Evolutionary conservation across 2,329 filamentous ascomycete species (phyloP), one percentile per base, ranked within the genome.

Genomic region (Fusarium sp.): DNA sequence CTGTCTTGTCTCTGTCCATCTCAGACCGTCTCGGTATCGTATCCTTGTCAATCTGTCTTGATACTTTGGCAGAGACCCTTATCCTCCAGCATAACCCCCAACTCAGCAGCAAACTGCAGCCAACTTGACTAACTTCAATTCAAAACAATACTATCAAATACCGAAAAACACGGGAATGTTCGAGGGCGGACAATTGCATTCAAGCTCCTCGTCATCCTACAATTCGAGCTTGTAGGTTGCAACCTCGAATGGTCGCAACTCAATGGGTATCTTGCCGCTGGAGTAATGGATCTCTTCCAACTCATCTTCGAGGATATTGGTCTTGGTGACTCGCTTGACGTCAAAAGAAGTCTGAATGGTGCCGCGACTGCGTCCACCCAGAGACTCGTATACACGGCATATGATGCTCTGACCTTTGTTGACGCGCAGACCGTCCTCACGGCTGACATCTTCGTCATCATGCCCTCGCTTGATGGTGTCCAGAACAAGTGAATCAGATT

Each of bases 401-500:
- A 99, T 92, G 56, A 98, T 88, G 81, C 94, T 97, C 82, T 90
- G 90, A 0, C 94, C 95, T 76, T 90, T 89, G 67, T 93, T 90
- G 74, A 86, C 86, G 4, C 90, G 88, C 35, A 96, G 84, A 39
- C 89, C 89, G 25, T 90, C 89, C 4, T 87, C 88, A 18, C 87
- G 83, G 52, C 88, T 90, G 50, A 95, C 89, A 76, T 95, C 94
- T 78, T 93, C 92, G 75, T 96, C 94, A 77, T 96, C 94, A 80
- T 96, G 94, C n/a, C 94, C 97, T 67, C 97, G 92, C 88, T 99
- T 99, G 82, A 99, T 89, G 1, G 92, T 93, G 81, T 99, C 97
- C 1, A 99, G 86, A 5, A 99, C 87, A 23, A 99, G 85, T 4
- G 93, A 92, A 11, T 87, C 81, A 25, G 83, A 83, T 32, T 80